Evolutionary conservation across 306 rosid genomes (phyloP).

Genomic region (Calophaca sinica): DNA sequence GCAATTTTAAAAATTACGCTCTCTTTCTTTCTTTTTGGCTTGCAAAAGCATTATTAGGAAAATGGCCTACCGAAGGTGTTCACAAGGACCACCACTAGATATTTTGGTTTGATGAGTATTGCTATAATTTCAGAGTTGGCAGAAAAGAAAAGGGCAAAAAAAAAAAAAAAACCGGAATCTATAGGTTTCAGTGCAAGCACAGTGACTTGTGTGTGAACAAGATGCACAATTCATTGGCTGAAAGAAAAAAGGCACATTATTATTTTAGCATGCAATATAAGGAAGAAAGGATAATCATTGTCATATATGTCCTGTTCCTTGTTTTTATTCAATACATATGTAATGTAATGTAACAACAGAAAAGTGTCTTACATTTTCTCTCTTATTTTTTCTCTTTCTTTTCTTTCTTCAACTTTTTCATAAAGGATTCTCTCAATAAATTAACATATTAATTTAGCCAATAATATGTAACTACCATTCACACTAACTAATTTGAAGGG

Average conservation of each 20-base stretch:
- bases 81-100: conserved; percentile 48
- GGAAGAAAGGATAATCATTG: conserved; percentile 56
- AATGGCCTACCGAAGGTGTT: conserved; percentile 37
- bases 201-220: conserved; percentile 59
- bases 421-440: conserved; percentile 48
- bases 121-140: conserved; percentile 39
- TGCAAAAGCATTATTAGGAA: conserved; percentile 34
- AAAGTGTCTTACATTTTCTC: conserved; percentile 40
- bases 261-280: conserved; percentile 62
- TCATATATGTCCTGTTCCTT: conserved; percentile 43
- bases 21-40: neutral
- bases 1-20: conserved; percentile 4
- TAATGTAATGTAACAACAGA: conserved; percentile 40
- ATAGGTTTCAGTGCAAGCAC: conserved; percentile 54
- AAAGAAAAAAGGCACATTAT: conserved; percentile 54
- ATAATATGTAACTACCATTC: conserved; percentile 47
- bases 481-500: conserved; percentile 18
- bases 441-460: conserved; percentile 42
- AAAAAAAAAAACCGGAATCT: conserved; percentile 25
- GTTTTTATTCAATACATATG: conserved; percentile 46
- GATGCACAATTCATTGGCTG: conserved; percentile 50
- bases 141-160: neutral
- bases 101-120: conserved; percentile 38
- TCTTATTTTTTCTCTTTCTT: conserved; percentile 7
- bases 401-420: conserved; percentile 30